Evolutionary conservation across 768 basidiomycete species (phyloP), one percentile per base, ranked within the genome.

Genomic region (Hygrocybe coccinea): DNA sequence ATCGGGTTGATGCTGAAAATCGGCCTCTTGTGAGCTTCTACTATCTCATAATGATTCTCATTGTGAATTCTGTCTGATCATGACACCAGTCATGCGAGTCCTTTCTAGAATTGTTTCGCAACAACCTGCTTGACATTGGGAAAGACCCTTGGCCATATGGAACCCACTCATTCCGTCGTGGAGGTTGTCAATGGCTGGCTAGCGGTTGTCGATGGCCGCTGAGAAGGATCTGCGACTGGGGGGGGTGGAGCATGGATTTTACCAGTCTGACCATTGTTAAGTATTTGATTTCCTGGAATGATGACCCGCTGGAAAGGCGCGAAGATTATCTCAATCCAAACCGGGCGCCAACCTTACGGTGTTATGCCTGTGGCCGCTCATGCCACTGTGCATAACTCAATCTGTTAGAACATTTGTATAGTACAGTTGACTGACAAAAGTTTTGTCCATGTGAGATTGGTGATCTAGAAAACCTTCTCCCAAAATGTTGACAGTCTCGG

Each of bases 171-270:
- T n/a, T n/a, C 62, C 66, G 68, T 5, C 65, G 69, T 21, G 73
- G 74, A 8, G 74, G 75, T 0, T 74, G 72, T 53, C 75, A 78
- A 54, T 77, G 69, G 39, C 62, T 77, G n/a, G 57, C 67, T 5
- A 56, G 63, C 5, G 56, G 63, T 7, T 55, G 62, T 1, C 65
- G 69, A 1, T 77, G 76, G 75, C 59, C 64, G 0, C 56, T 77
- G 1, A 55, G 69, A 0, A 56, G 59, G 3, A 73, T 79, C 21
- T 79, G 76, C 52, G 70, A 73, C n/a, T 78, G 77, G 75, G 77
- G 73, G 37, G 78, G 76, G 2, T 78, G 77, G 76, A 72, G 69
- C 50, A 69, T 62, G 3, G 70, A 77, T 36, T 74, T 74, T 51
- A 69, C 69, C 4, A 66, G 67, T 49, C 44, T 72, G 54, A 77